phyloP scores from a whole-genome alignment of 2,329 filamentous ascomycete species.

The Zalaria sp. region DNA sequence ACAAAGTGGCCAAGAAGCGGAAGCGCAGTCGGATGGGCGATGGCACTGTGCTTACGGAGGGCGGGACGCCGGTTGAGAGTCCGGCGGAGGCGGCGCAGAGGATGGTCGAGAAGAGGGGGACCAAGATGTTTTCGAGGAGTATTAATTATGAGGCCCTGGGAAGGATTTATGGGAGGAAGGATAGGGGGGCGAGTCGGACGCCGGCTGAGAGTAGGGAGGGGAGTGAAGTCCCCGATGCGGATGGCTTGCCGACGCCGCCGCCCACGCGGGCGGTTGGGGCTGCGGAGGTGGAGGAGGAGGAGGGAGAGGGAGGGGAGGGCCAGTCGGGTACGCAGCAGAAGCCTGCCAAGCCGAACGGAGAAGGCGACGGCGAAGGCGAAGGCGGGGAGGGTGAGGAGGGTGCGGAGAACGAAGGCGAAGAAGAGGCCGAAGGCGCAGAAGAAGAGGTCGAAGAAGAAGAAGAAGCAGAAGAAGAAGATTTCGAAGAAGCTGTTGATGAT shows the following conservation, averaged over 20 bases:
- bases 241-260: neutral
- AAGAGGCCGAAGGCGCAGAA: neutral
- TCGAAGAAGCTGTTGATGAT: neutral
- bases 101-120: constrained; percentile 30
- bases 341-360: constrained; percentile 2
- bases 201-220: constrained; percentile 3
- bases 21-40: constrained; percentile 26
- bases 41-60: constrained; percentile 22
- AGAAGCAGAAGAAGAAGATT: constrained; percentile 1
- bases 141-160: constrained; percentile 34
- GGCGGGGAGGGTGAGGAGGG: constrained; percentile 2
- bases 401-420: neutral
- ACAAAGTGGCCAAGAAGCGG: constrained; percentile 29
- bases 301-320: neutral
- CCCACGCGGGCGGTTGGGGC: neutral
- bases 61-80: constrained; percentile 22
- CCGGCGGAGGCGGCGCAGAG: constrained; percentile 29
- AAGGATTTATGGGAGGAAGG: constrained; percentile 17
- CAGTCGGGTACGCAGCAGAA: neutral
- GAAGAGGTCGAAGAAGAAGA: neutral
- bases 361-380: constrained; percentile 5
- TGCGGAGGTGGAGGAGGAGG: no score
- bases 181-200: constrained; percentile 3
- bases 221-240: constrained; percentile 4
- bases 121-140: constrained; percentile 25